Base-by-base conservation (phyloP, 352 stramenopile genomes). In the Globisporangium paddicum region DNA sequence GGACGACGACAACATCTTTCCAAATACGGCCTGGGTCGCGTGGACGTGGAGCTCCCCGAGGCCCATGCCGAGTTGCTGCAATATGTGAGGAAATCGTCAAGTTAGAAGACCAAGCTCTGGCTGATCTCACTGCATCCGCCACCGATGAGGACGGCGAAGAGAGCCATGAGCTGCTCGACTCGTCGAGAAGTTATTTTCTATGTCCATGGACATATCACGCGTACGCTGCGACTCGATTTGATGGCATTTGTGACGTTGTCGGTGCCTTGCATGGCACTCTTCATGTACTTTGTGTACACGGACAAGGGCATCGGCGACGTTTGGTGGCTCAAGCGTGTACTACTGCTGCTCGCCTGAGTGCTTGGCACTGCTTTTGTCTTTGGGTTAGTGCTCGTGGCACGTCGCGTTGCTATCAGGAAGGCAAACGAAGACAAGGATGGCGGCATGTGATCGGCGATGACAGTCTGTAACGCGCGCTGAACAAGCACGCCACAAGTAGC, bases 21-120 rank as follows among this genome's bases (percentile, higher is more conserved):
- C 73, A 6, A 67, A 64, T 21, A 79, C 64, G 19, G 32, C 86
- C 28, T 87, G 73, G 73, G 34, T 87, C 8, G 32, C 84, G 48
- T 87, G 77, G 77, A 77, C 73, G 9, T 72, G 77, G 67, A 78
- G 54, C 63, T 87, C 5, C 32, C 83, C 23, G 68, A 77, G 23
- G 65, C 66, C 16, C 63, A 83, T 48, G 64, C 61, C 8, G 70
- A 80, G 52, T 40, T 87, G n/a, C 48, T 85, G 14, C 62, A 76
- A 58, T 62, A 63, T n/a, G 58, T 86, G n/a, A 71, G 71, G 9
- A 52, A 64, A 14, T 80, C 60, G 5, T 62, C 64, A 10, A 64
- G 47, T 50, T 87, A 73, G 74, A 77, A 78, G 46, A 76, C 64
- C 52, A 74, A 72, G 16, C 46, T 87, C 16, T 85, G 66, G 71